phyloP scores from a whole-genome alignment of 106 monocot genomes.

The Cymbidium sinense region DNA sequence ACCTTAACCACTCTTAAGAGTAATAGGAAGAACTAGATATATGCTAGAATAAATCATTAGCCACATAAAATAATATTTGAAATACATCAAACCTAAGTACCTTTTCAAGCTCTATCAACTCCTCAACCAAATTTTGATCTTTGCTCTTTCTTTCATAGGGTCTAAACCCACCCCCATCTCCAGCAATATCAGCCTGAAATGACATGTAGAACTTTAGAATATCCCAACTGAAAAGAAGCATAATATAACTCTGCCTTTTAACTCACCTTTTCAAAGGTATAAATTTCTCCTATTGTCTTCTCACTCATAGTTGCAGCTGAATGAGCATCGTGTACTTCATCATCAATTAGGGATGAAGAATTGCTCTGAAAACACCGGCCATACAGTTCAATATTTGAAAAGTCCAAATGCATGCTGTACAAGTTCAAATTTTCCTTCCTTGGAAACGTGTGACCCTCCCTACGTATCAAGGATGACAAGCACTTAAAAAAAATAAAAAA shows the following conservation, averaged over 20 bases:
- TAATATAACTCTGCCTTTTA: neutral
- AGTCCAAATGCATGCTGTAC: neutral
- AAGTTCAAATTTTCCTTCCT: neutral
- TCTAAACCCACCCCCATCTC: constrained; percentile 36
- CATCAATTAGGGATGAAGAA: constrained; percentile 74
- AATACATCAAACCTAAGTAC: constrained; percentile 12
- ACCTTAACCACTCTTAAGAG: neutral
- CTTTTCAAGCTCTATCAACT: constrained; percentile 78
- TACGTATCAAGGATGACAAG: neutral
- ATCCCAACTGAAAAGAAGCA: neutral
- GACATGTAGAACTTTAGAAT: neutral
- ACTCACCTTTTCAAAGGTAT: constrained; percentile 44
- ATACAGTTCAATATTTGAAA: constrained; percentile 1
- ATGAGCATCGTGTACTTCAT: constrained; percentile 42
- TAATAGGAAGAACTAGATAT: neutral
- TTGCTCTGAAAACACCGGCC: constrained; percentile 45
- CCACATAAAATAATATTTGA: neutral
- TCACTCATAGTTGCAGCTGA: constrained; percentile 30
- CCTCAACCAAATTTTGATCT: constrained; percentile 72
- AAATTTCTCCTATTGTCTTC: constrained; percentile 59
- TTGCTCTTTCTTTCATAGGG: constrained; percentile 75
- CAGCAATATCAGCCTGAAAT: constrained; percentile 33
- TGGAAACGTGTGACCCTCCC: neutral
- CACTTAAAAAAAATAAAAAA: neutral
- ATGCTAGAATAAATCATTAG: neutral